Evolutionary conservation across 2,329 filamentous ascomycete species (phyloP), one percentile per base, ranked within the genome.

Genomic region (Ceratocystiopsis sp.): DNA sequence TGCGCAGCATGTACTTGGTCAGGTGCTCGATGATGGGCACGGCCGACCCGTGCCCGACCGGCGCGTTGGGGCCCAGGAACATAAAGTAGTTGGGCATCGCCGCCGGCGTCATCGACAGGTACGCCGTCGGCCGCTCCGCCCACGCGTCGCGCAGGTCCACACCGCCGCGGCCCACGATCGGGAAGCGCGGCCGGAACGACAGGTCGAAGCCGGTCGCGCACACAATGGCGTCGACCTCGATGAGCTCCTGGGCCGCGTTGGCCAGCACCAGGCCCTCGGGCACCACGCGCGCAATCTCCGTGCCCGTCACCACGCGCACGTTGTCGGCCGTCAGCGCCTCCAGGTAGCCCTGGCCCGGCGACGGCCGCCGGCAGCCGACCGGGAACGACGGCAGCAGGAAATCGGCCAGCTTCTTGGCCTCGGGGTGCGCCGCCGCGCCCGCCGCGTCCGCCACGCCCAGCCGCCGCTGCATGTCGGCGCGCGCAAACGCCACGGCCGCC

Each of bases 301-400:
- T 52, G 17, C 60, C 57, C 32, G 56, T 57, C 25, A 66, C 56
- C 9, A 59, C 57, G 11, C 55, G 51, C 8, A 69, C 63, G 40
- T 72, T 69, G n/a, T 59, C 54, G 45, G 62, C 48, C 4, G 56
- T 56, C 40, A 68, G 53, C 14, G 59, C 57, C 45, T 64, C 59
- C 32, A 64, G 52, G 50, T 63, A 64, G 3, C 61, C 59, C 40
- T 61, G 57, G 2, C 61, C 62, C 1, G 63, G 63, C 0, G 62
- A 61, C 37, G 64, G 57, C 1, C 60, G 59, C 45, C 55, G 57
- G 53, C 55, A 64, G 7, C 67, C 66, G 12, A 62, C 61, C 2
- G 58, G 56, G 54, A 64, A 69, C 9, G 57, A 55, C 0, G 69
- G 70, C 15, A 36, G 36, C 44, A 38, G 35, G 10, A n/a, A n/a